Conservation (phyloP, 116 monocot species). For the Posidonia oceanica region DNA sequence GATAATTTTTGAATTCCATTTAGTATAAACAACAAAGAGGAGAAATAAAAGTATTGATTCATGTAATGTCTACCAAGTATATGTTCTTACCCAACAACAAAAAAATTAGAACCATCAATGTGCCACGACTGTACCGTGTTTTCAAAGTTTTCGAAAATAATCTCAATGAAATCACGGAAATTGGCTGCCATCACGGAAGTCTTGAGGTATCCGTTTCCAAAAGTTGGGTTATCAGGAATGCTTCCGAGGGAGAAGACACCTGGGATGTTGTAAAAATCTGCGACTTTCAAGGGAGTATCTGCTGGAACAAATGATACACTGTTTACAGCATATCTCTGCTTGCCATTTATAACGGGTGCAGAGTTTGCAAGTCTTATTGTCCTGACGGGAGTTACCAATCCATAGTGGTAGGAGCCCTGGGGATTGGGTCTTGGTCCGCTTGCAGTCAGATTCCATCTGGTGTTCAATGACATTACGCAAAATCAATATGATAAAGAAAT, state of each 20-base stretch:
- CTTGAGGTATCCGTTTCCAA: conserved; percentile 47
- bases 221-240: conserved; percentile 59
- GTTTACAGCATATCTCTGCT: conserved; percentile 77
- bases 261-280: conserved; percentile 67
- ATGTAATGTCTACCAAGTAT: background rate
- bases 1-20: background rate
- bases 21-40: background rate
- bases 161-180: conserved; percentile 68
- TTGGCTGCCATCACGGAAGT: conserved; percentile 79
- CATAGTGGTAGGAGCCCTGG: conserved; percentile 89
- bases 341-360: conserved; percentile 47
- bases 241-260: conserved; percentile 58
- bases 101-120: conserved; percentile 77
- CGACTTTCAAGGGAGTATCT: conserved; percentile 79
- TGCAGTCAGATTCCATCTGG: conserved; percentile 81
- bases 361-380: conserved; percentile 81
- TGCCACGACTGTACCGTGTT: conserved; percentile 63
- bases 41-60: background rate
- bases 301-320: conserved; percentile 67
- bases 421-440: conserved; percentile 84
- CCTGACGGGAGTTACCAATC: conserved; percentile 41
- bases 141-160: conserved; percentile 79
- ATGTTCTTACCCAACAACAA: conserved; percentile 57
- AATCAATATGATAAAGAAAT: too few species aligned
- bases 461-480: background rate